Conservation (phyloP, 345 rosid genomes). For the Corymbia maculata region DNA sequence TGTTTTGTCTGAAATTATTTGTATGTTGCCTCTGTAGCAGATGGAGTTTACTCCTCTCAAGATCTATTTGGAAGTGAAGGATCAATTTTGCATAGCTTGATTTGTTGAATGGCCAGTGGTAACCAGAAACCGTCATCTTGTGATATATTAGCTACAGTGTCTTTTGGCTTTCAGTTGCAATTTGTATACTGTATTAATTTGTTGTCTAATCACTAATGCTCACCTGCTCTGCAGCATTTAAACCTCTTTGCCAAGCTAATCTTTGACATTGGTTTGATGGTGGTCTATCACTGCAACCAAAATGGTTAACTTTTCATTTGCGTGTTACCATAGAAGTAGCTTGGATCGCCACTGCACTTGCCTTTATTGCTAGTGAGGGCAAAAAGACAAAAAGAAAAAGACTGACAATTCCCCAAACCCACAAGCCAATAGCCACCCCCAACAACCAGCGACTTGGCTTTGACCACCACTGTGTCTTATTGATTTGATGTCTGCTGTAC, state of each 20-base stretch:
- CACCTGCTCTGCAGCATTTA: slow-evolving; percentile 51
- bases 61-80: background rate
- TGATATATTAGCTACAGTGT: background rate
- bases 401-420: too few relatives aligned
- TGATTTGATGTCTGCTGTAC: too few relatives aligned
- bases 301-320: slow-evolving; percentile 27
- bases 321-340: background rate
- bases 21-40: background rate
- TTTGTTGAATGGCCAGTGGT: background rate
- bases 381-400: too few relatives aligned
- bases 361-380: too few relatives aligned
- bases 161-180: background rate
- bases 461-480: too few relatives aligned
- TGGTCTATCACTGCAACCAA: slow-evolving; percentile 82
- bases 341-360: background rate
- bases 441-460: too few relatives aligned
- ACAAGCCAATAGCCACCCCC: too few relatives aligned
- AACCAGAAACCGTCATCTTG: too few relatives aligned
- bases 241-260: slow-evolving; percentile 79
- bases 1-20: background rate
- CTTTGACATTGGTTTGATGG: slow-evolving; percentile 67
- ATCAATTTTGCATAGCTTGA: background rate
- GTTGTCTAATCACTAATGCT: background rate
- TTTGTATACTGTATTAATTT: background rate
- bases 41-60: background rate